Conservation (phyloP, 345 rosid genomes). For the Eucalyptus tenuipes region DNA sequence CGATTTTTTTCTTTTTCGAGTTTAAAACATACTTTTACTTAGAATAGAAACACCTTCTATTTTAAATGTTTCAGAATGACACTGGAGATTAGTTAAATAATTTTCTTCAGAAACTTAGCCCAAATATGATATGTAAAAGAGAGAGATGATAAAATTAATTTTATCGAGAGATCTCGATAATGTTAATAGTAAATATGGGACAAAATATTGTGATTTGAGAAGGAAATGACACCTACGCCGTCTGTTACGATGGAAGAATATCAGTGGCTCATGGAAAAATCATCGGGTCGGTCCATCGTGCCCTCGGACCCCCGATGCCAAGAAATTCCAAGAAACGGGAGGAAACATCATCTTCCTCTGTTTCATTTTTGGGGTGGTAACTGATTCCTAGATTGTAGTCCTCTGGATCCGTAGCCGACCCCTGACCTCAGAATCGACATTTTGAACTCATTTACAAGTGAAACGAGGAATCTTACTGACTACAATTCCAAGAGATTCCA, state of each 20-base stretch:
- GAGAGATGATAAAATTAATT: background rate
- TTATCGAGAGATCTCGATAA: background rate
- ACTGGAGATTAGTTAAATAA: too few relatives aligned
- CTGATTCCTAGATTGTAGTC: background rate
- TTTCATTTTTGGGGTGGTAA: background rate
- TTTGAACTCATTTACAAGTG: background rate
- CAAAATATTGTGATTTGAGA: background rate
- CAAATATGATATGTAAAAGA: background rate
- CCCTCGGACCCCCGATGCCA: background rate
- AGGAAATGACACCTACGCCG: background rate
- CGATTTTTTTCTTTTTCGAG: too few relatives aligned
- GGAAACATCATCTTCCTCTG: background rate
- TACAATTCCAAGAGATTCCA: background rate
- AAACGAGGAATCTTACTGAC: background rate
- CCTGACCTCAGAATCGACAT: constrained; percentile 10
- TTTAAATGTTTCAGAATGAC: too few relatives aligned
- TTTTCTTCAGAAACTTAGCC: background rate
- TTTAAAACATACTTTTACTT: too few relatives aligned
- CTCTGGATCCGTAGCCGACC: background rate
- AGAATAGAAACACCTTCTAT: too few relatives aligned
- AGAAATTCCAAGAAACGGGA: background rate
- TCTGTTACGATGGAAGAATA: background rate
- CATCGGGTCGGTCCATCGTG: background rate
- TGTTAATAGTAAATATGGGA: background rate
- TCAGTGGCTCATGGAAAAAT: too few relatives aligned